These are phyloP conservation scores for Tolypocladium cylindrosporum DNA, from an alignment of 2,329 filamentous ascomycete genomes.

Conservation along the genomic window DNA sequence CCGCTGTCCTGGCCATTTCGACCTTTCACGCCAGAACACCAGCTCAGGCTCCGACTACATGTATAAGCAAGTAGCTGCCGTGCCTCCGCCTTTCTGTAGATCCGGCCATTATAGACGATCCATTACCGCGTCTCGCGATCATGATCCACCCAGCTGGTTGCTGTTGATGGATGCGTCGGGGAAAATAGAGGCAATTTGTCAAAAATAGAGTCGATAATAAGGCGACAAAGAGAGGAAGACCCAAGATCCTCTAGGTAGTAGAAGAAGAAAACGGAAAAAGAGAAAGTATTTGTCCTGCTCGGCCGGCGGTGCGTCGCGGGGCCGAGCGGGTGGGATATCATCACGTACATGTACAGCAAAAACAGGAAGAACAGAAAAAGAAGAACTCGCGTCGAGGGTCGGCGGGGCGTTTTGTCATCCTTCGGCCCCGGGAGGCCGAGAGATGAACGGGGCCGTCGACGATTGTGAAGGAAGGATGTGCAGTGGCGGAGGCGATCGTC, in stretches of 20 bases:
- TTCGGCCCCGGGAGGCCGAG: background rate
- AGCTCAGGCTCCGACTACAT: background rate
- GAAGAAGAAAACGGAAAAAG: background rate
- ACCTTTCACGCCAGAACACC: background rate
- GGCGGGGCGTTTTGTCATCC: background rate
- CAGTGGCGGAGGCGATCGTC: background rate
- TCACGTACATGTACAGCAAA: conserved; percentile 1
- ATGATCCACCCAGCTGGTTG: background rate
- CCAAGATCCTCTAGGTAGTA: background rate
- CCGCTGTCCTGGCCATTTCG: background rate
- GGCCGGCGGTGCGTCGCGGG: background rate
- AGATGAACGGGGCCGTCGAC: background rate
- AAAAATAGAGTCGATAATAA: background rate
- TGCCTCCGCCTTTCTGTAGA: background rate
- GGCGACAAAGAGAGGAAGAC: background rate
- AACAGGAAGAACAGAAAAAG: background rate
- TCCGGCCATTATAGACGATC: background rate
- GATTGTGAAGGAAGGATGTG: background rate
- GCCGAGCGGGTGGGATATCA: conserved; percentile 7
- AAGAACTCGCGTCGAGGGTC: background rate
- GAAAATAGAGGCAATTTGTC: background rate
- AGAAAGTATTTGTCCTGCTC: background rate
- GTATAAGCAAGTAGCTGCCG: background rate
- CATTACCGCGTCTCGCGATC: background rate
- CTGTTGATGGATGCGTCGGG: background rate